Percentiles rank a stretch among this genome's conserved stretches.
Conservation (phyloP, 1,139 yeast species). For the Saccharomyces hybrid region DNA sequence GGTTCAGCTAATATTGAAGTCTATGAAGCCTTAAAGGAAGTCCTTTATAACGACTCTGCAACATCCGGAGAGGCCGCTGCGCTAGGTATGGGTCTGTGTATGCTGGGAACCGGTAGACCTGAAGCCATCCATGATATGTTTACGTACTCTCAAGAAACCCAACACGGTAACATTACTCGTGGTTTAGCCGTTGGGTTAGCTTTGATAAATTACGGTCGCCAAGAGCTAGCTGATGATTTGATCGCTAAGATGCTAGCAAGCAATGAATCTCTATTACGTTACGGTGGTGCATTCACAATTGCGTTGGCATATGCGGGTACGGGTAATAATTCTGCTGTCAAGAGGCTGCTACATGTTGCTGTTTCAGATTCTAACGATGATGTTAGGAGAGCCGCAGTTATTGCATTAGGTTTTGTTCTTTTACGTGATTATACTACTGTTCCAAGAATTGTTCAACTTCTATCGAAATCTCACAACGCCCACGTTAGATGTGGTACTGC, state of each 20-base stretch:
- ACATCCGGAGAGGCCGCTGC: conserved; percentile 97
- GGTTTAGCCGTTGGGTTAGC: conserved; percentile 90
- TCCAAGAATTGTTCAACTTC: conserved; percentile 88
- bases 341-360: conserved; percentile 80
- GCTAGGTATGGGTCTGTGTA: conserved; percentile 88
- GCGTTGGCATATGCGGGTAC: conserved; percentile 98
- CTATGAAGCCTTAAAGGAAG: conserved; percentile 78
- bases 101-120: conserved; percentile 84
- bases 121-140: conserved; percentile 75
- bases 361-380: conserved; percentile 96
- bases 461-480: conserved; percentile 93
- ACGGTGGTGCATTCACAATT: conserved; percentile 91
- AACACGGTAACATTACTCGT: conserved; percentile 90
- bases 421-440: conserved; percentile 88
- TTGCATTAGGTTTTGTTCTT: conserved; percentile 86
- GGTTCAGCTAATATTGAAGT: conserved; percentile 69
- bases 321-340: conserved; percentile 80
- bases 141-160: conserved; percentile 89
- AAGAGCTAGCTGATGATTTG: conserved; percentile 68
- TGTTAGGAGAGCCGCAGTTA: conserved; percentile 93
- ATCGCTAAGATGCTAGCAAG: conserved; percentile 62
- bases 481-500: conserved; percentile 99
- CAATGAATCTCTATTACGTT: conserved; percentile 80
- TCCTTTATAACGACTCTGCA: conserved; percentile 85
- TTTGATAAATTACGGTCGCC: conserved; percentile 76